Percentiles rank a stretch among this genome's conserved stretches.
phyloP scores from a whole-genome alignment of 2,329 filamentous ascomycete genomes.

The Thielaviopsis populi region DNA sequence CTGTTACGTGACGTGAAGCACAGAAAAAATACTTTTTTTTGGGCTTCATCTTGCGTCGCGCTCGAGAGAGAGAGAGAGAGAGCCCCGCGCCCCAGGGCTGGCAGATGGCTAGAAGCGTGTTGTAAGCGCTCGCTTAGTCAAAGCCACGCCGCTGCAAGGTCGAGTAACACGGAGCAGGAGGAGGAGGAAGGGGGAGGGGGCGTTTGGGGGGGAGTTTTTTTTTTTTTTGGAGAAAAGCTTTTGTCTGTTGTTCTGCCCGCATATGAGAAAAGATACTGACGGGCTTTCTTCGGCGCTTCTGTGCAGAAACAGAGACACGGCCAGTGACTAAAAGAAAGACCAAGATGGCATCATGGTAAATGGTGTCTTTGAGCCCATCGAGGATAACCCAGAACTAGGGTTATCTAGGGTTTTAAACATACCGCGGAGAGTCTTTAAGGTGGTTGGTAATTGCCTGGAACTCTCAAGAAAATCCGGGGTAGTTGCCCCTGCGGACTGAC shows the following conservation, averaged over 20 bases:
- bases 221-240: neutral
- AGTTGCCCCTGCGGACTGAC: neutral
- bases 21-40: neutral
- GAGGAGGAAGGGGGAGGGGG: neutral
- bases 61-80: neutral
- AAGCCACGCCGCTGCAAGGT: neutral
- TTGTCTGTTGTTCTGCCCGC: neutral
- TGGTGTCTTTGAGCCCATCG: no score
- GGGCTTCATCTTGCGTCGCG: neutral
- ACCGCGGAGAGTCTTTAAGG: neutral
- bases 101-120: neutral
- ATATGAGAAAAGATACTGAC: neutral
- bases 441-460: neutral
- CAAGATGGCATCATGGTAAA: neutral
- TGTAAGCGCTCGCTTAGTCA: neutral
- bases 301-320: neutral
- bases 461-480: neutral
- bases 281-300: conserved; percentile 2
- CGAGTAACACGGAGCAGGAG: neutral
- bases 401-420: neutral
- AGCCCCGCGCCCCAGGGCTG: neutral
- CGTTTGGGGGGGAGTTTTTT: no score
- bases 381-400: neutral
- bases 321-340: neutral
- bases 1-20: no score